Percentiles rank a stretch among this genome's conserved stretches.
Conservation (phyloP, 306 rosid genomes). For the Vachellia pachyceras region DNA sequence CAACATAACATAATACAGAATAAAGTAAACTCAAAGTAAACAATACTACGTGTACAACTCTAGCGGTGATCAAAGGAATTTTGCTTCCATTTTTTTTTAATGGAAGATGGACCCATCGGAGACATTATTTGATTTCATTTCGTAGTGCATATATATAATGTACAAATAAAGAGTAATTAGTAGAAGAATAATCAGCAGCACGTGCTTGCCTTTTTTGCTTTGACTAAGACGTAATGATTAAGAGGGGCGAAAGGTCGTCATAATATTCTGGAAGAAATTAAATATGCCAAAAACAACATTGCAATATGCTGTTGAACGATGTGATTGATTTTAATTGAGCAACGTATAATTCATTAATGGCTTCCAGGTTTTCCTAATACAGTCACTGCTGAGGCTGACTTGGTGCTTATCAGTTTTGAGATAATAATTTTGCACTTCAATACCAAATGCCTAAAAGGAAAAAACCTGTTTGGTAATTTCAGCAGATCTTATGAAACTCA, state of each 20-base stretch:
- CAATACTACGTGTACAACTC: not conserved
- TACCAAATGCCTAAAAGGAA: too few species aligned
- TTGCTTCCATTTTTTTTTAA: not conserved
- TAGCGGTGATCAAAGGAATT: not conserved
- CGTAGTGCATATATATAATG: not conserved
- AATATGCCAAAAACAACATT: conserved; percentile 35
- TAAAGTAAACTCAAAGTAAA: not conserved
- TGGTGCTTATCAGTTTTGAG: conserved; percentile 34
- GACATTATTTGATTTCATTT: conserved; percentile 17
- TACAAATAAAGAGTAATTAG: conserved; percentile 14
- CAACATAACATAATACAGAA: conserved; percentile 1
- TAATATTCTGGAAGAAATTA: conserved; percentile 35
- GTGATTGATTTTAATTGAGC: conserved; percentile 49
- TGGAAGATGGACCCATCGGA: conserved; percentile 37
- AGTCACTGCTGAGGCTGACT: conserved; percentile 39
- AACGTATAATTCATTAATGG: conserved; percentile 12
- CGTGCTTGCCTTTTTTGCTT: conserved; percentile 44
- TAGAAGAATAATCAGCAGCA: conserved; percentile 45
- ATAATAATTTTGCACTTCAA: not conserved
- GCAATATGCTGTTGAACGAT: conserved; percentile 9
- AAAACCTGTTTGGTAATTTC: too few species aligned
- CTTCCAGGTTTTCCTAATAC: conserved; percentile 38
- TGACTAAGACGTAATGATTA: conserved; percentile 55
- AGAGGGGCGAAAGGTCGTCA: conserved; percentile 24
- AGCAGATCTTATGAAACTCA: too few species aligned